Base-by-base conservation (phyloP, 2,329 filamentous ascomycete genomes). In the Trichoderma sp. region DNA sequence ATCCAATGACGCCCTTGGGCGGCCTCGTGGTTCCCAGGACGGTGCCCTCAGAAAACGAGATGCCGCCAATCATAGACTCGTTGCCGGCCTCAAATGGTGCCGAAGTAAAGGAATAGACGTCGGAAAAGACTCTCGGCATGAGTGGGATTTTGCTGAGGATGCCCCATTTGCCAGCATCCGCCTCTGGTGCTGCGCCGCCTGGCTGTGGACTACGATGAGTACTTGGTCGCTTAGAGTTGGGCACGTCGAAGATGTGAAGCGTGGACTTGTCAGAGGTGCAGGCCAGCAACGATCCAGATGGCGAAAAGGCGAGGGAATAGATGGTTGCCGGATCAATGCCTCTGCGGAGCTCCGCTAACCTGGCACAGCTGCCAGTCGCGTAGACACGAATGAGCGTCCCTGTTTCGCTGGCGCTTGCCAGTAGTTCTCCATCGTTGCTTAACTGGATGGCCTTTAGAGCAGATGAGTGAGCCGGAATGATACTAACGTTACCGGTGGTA, bases 261-360 rank as follows among this genome's bases (percentile, higher is more conserved):
- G 94, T 99, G 6, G 92, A 94, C 80, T 98, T 99, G 83, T 99
- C 95, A 1, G 94, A 97, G 1, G 94, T 98, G 70, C 93, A 94
- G 29, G 95, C 95, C 12, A 98, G 85, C 75, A 93, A 86, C 52
- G 85, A 87, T 61, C 91, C 92, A 1, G 89, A 89, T 0, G 94
- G 94, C 22, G 92, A 96, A 77, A 99, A 95, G 12, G 91, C 90
- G 12, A 99, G 84, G 2, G 92, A 94, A 80, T 92, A 97, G 72
- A 98, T 91, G 64, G 89, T 89, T 17, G 95, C 94, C 39, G 89
- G 90, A 74, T 99, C 95, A 57, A 97, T 90, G 50, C 95, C 95
- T 37, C 95, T 89, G 52, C 95, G 89, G 58, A 97, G 85, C 79
- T 99, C 95, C 45, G 88, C 90, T 45, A 97, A 80, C 68, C 91